Evolutionary conservation across 2,329 filamentous ascomycete genomes (phyloP).

Genomic region (Alternaria gaisen): DNA sequence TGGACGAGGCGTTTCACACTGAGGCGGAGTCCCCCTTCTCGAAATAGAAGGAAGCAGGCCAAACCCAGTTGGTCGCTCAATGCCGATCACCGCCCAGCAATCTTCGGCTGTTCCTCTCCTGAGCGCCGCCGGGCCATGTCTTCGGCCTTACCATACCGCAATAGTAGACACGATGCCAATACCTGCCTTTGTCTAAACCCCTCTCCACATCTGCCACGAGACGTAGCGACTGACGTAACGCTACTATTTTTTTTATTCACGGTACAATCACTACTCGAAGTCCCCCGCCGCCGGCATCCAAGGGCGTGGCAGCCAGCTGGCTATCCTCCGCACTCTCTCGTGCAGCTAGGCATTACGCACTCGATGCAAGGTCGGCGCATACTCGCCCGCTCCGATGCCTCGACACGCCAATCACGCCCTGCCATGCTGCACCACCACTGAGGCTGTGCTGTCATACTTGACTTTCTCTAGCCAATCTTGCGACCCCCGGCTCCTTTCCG

Average conservation of each 20-base stretch:
- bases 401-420: conserved; percentile 20
- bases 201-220: neutral
- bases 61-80: conserved; percentile 16
- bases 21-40: conserved; percentile 24
- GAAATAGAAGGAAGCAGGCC: conserved; percentile 28
- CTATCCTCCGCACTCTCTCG: neutral
- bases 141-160: conserved; percentile 4
- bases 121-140: neutral
- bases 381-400: conserved; percentile 20
- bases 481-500: conserved; percentile 12
- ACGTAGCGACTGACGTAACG: neutral
- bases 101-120: conserved; percentile 12
- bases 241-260: neutral
- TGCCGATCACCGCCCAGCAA: conserved; percentile 12
- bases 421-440: conserved; percentile 19
- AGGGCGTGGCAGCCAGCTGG: conserved; percentile 4
- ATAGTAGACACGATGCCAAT: neutral
- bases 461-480: conserved; percentile 7
- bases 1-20: conserved; percentile 27
- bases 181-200: neutral
- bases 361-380: conserved; percentile 18
- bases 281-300: neutral
- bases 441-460: conserved; percentile 25
- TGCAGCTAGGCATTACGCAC: conserved; percentile 26
- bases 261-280: neutral